phyloP scores from a whole-genome alignment of 345 rosid species.

The Gossypium thurberi region DNA sequence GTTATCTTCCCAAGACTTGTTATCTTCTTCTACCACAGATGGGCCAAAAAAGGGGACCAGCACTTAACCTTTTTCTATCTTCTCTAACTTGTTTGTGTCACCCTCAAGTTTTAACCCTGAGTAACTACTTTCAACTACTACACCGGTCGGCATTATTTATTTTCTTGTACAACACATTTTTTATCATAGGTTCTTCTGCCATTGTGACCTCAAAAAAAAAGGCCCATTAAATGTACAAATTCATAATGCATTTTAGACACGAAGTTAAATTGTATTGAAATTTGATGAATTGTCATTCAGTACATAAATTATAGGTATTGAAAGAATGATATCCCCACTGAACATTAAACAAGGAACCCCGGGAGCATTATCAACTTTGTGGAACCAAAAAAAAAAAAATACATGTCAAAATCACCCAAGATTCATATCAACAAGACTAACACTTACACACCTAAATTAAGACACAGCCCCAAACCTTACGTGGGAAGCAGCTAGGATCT shows the following conservation, averaged over 20 bases:
- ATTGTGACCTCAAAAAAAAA: background rate
- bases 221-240: background rate
- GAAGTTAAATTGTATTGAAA: constrained; percentile 26
- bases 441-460: constrained; percentile 27
- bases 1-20: too few species aligned
- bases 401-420: constrained; percentile 26
- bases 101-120: too few species aligned
- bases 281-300: constrained; percentile 26
- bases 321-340: constrained; percentile 41
- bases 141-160: background rate
- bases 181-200: background rate
- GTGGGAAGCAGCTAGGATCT: constrained; percentile 14
- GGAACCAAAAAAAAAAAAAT: background rate
- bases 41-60: too few species aligned
- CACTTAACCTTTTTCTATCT: too few species aligned
- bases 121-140: background rate
- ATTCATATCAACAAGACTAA: constrained; percentile 27
- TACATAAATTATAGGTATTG: constrained; percentile 25
- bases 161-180: background rate
- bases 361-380: constrained; percentile 8
- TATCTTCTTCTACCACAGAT: too few species aligned
- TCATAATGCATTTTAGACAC: background rate
- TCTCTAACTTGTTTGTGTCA: too few species aligned
- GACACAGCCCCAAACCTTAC: constrained; percentile 30
- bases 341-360: constrained; percentile 20